Conservation (phyloP, 768 basidiomycete genomes). For the Mycena floridula region DNA sequence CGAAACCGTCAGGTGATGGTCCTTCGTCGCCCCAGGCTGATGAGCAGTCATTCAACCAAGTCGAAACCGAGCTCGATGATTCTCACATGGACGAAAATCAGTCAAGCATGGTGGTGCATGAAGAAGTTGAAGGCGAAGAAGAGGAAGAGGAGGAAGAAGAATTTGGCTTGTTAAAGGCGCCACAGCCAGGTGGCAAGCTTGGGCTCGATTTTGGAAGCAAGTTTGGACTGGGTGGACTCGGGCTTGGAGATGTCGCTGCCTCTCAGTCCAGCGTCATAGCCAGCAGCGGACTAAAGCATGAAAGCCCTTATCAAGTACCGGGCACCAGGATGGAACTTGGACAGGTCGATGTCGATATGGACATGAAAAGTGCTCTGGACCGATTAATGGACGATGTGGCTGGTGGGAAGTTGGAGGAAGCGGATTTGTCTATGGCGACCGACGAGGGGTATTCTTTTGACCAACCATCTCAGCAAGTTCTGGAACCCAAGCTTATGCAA, state of each 20-base stretch:
- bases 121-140: slow-evolving; percentile 12
- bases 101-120: neutral
- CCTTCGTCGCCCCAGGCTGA: too few relatives aligned
- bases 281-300: too few relatives aligned
- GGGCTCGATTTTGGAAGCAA: slow-evolving; percentile 44
- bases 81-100: neutral
- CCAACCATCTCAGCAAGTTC: neutral
- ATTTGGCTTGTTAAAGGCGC: slow-evolving; percentile 20
- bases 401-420: slow-evolving; percentile 12
- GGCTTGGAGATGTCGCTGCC: slow-evolving; percentile 7
- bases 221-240: slow-evolving; percentile 28
- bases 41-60: too few relatives aligned
- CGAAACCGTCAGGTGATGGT: too few relatives aligned
- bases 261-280: too few relatives aligned
- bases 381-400: slow-evolving; percentile 68
- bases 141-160: slow-evolving; percentile 25
- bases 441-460: slow-evolving; percentile 29
- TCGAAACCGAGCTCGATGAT: too few relatives aligned
- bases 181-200: slow-evolving; percentile 17
- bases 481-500: slow-evolving; percentile 26
- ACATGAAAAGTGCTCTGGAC: slow-evolving; percentile 70
- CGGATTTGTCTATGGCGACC: slow-evolving; percentile 36
- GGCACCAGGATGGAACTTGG: slow-evolving; percentile 33
- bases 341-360: slow-evolving; percentile 54
- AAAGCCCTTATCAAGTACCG: neutral